Conservation (phyloP, 192 early-diverging fungal genomes). For the Umbelopsis vinacea region DNA sequence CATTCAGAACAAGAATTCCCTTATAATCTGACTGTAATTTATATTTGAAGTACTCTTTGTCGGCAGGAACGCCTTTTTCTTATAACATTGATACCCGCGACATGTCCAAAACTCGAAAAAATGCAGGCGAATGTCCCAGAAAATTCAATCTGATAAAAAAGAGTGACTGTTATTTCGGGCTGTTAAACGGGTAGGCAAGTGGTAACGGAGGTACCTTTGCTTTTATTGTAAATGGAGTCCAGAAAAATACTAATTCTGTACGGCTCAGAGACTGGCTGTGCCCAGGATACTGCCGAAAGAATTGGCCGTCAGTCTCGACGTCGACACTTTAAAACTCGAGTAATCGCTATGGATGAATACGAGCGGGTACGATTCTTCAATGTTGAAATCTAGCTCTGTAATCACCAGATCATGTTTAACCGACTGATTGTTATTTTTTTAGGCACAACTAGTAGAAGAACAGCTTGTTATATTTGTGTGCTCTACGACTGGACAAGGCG, state of each 20-base stretch:
- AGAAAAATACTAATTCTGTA: conserved; percentile 76
- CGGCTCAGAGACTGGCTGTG: conserved; percentile 92
- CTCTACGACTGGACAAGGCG: conserved; percentile 94
- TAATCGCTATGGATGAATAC: conserved; percentile 80
- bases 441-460: conserved; percentile 65
- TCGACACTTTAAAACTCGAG: conserved; percentile 65
- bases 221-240: not conserved
- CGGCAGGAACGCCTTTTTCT: no score
- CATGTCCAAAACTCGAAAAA: no score
- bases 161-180: no score
- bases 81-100: no score
- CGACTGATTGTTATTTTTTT: not conserved
- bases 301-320: conserved; percentile 80
- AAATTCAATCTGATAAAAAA: no score
- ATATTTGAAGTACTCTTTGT: no score
- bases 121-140: no score
- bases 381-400: not conserved
- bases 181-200: no score
- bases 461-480: conserved; percentile 81
- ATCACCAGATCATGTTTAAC: not conserved
- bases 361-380: conserved; percentile 53
- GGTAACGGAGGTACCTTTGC: no score
- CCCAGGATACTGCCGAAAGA: conserved; percentile 87
- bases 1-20: no score
- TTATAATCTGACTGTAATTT: no score